Percentiles rank a stretch among this genome's conserved stretches.
Conservation (phyloP, 2,329 filamentous ascomycete species). For the Talaromyces verruculosus region DNA sequence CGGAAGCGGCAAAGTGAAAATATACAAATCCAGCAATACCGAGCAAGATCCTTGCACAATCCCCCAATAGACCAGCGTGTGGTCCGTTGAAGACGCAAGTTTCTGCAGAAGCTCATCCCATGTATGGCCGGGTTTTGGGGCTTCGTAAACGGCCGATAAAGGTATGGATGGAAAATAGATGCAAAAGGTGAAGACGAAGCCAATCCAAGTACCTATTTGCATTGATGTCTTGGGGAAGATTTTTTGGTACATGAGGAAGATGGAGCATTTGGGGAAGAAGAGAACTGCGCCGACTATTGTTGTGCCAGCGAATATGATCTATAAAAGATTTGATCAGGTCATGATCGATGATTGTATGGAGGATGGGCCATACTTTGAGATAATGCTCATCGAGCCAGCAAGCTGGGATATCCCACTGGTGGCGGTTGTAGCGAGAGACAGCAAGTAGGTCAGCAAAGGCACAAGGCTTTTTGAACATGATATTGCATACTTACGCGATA, state of each 20-base stretch:
- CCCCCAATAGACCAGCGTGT: neutral
- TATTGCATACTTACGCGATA: neutral
- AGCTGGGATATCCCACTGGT: slow-evolving; percentile 4
- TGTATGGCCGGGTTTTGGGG: neutral
- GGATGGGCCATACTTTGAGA: neutral
- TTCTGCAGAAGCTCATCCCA: slow-evolving; percentile 1
- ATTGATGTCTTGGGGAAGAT: neutral
- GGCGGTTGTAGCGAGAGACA: slow-evolving; percentile 3
- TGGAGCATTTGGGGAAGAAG: slow-evolving; percentile 6
- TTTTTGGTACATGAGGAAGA: slow-evolving; percentile 6
- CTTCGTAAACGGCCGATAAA: neutral
- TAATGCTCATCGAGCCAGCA: slow-evolving; percentile 4
- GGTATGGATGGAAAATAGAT: slow-evolving; percentile 3
- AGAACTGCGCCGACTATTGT: neutral
- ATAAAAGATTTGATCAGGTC: neutral
- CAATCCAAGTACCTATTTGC: slow-evolving; percentile 5
- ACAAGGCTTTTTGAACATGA: neutral
- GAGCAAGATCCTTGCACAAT: slow-evolving; percentile 4
- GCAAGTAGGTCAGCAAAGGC: neutral
- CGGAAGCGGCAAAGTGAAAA: neutral
- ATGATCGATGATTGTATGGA: neutral
- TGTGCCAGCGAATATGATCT: slow-evolving; percentile 6
- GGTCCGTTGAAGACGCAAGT: neutral
- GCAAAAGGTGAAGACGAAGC: slow-evolving; percentile 3
- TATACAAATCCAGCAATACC: slow-evolving; percentile 1